Evolutionary conservation across 1,284 basidiomycete species (phyloP).

Genomic region (Trametes polyzona): DNA sequence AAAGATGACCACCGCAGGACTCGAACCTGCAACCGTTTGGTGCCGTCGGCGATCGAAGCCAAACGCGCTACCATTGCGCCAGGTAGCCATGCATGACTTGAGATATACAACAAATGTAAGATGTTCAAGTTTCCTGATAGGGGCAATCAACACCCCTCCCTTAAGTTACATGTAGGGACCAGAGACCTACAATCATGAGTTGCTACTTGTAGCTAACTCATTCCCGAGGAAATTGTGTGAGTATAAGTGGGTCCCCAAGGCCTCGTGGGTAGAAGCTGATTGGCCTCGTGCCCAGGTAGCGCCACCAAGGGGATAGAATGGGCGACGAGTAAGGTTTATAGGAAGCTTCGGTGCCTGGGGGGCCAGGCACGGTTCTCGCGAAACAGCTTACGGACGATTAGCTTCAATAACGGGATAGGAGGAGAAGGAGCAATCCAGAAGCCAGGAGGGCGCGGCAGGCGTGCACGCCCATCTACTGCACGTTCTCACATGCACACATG

Average conservation of each 20-base stretch:
- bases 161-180: too few species aligned
- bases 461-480: conserved; percentile 1
- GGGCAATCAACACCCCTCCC: too few species aligned
- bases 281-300: conserved; percentile 21
- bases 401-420: conserved; percentile 6
- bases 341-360: conserved; percentile 25
- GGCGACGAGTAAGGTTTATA: conserved; percentile 14
- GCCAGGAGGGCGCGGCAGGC: conserved; percentile 2
- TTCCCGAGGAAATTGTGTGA: conserved; percentile 2
- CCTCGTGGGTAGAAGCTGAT: conserved; percentile 8
- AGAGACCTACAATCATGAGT: too few species aligned
- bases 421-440: conserved; percentile 5
- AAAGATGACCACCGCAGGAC: conserved; percentile 78
- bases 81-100: conserved; percentile 51
- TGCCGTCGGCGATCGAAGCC: conserved; percentile 74
- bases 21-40: conserved; percentile 90
- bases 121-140: too few species aligned
- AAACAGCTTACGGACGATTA: conserved; percentile 16
- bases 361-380: conserved; percentile 22
- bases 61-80: conserved; percentile 86
- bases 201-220: not conserved
- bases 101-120: not conserved
- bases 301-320: conserved; percentile 17
- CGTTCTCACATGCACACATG: conserved; percentile 12
- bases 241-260: conserved; percentile 19